A percentile compares a stretch with the other conserved stretches of the same genome.
These are phyloP conservation scores for Thermothelomyces thermophilus DNA, from an alignment of 2,329 filamentous ascomycete species.

Conservation along the genomic window DNA sequence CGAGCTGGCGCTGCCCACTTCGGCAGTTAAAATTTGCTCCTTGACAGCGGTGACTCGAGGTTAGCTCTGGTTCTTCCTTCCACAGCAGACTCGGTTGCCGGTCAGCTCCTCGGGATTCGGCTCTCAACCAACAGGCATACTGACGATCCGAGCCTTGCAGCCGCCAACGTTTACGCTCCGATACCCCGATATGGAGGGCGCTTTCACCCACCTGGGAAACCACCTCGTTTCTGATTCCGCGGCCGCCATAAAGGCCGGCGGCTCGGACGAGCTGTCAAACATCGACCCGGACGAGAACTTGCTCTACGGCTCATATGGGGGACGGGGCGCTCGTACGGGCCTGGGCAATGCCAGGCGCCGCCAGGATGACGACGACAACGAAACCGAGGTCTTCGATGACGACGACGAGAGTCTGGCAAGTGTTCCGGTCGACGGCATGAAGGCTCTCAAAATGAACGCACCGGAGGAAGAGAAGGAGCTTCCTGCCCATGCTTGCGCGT, in stretches of 20 bases:
- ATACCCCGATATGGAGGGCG: slow-evolving; percentile 63
- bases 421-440: slow-evolving; percentile 69
- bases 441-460: slow-evolving; percentile 52
- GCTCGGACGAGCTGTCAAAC: slow-evolving; percentile 65
- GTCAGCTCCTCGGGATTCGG: too few species aligned
- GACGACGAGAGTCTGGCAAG: slow-evolving; percentile 76
- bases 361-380: slow-evolving; percentile 84
- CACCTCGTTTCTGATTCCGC: slow-evolving; percentile 78
- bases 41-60: slow-evolving; percentile 14
- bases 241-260: slow-evolving; percentile 79
- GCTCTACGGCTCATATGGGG: slow-evolving; percentile 63
- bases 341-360: slow-evolving; percentile 41
- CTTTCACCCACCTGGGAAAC: slow-evolving; percentile 83
- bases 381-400: slow-evolving; percentile 74
- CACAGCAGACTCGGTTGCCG: too few species aligned
- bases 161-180: slow-evolving; percentile 23
- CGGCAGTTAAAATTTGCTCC: slow-evolving; percentile 8
- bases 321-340: slow-evolving; percentile 47
- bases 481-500: slow-evolving; percentile 93
- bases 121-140: not conserved
- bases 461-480: slow-evolving; percentile 83
- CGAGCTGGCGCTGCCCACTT: slow-evolving; percentile 11
- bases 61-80: slow-evolving; percentile 10
- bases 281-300: slow-evolving; percentile 75
- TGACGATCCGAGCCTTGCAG: slow-evolving; percentile 13